Conservation (phyloP, 331 rosid genomes). For the Stylosanthes scabra region DNA sequence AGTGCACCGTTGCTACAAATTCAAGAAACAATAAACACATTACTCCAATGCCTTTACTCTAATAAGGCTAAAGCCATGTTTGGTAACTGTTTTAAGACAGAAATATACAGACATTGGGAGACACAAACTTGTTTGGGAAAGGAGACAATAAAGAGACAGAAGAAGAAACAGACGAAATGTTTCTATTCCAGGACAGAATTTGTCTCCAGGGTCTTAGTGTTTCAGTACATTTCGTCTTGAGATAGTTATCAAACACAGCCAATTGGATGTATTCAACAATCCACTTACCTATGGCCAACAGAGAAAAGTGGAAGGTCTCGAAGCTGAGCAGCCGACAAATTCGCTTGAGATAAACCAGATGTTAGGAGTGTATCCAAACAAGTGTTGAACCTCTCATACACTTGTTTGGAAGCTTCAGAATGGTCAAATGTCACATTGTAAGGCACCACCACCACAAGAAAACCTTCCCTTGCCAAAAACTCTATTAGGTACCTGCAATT, state of each 20-base stretch:
- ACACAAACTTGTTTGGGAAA: too few relatives aligned
- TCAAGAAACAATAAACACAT: constrained; percentile 23
- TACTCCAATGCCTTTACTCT: constrained; percentile 27
- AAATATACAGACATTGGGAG: too few relatives aligned
- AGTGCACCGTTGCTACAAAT: constrained; percentile 87
- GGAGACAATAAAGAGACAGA: too few relatives aligned
- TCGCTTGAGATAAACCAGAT: constrained; percentile 75
- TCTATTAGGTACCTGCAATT: constrained; percentile 72
- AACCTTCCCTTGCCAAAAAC: constrained; percentile 81
- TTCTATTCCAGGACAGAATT: too few relatives aligned
- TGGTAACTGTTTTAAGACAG: too few relatives aligned
- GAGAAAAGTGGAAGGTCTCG: constrained; percentile 72
- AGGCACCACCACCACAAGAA: constrained; percentile 79
- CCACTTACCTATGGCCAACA: constrained; percentile 85
- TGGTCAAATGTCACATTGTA: constrained; percentile 94
- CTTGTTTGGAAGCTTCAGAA: constrained; percentile 73
- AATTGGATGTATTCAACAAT: not conserved
- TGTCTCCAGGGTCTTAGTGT: too few relatives aligned
- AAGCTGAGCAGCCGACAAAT: constrained; percentile 68
- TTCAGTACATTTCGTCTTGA: too few relatives aligned
- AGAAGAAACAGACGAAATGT: too few relatives aligned
- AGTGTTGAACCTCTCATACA: constrained; percentile 73
- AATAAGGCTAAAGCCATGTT: not conserved
- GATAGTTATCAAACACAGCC: not conserved
- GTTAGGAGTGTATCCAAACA: constrained; percentile 69